These are phyloP conservation scores for Aspergillus sojae DNA, from an alignment of 2,329 filamentous ascomycete species.

Conservation along the genomic window DNA sequence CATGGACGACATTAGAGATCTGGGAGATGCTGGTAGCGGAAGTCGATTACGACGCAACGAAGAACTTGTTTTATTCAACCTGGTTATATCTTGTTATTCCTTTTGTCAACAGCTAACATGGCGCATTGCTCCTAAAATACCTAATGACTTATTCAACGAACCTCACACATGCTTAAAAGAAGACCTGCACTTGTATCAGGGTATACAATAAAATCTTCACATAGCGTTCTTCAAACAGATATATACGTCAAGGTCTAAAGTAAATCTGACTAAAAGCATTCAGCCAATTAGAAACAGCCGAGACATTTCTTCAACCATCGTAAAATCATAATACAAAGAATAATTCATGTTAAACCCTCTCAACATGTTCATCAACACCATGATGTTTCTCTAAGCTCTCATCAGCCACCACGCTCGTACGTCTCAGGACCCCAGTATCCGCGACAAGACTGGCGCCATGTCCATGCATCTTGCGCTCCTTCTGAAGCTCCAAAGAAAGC, in stretches of 20 bases:
- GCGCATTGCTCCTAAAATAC: too few relatives aligned
- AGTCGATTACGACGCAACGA: too few relatives aligned
- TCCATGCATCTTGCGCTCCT: conserved; percentile 18
- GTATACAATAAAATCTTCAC: background rate
- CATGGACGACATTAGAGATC: too few relatives aligned
- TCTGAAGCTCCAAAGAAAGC: conserved; percentile 22
- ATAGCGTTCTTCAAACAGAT: background rate
- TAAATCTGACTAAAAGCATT: background rate
- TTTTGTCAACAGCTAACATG: too few relatives aligned
- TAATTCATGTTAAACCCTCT: conserved; percentile 14
- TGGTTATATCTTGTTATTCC: too few relatives aligned
- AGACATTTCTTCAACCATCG: background rate
- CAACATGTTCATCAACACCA: conserved; percentile 19
- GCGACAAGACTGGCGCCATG: conserved; percentile 10
- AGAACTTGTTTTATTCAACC: too few relatives aligned
- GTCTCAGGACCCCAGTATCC: conserved; percentile 7
- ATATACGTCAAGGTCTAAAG: background rate
- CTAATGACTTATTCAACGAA: too few relatives aligned
- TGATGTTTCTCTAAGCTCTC: conserved; percentile 8
- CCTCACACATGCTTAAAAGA: too few relatives aligned
- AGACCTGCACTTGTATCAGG: too few relatives aligned
- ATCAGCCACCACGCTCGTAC: background rate
- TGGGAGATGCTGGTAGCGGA: too few relatives aligned
- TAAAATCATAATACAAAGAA: background rate
- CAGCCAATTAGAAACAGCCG: background rate